phyloP scores from a whole-genome alignment of 192 early-diverging fungal species.

The Backusella psychrophila region DNA sequence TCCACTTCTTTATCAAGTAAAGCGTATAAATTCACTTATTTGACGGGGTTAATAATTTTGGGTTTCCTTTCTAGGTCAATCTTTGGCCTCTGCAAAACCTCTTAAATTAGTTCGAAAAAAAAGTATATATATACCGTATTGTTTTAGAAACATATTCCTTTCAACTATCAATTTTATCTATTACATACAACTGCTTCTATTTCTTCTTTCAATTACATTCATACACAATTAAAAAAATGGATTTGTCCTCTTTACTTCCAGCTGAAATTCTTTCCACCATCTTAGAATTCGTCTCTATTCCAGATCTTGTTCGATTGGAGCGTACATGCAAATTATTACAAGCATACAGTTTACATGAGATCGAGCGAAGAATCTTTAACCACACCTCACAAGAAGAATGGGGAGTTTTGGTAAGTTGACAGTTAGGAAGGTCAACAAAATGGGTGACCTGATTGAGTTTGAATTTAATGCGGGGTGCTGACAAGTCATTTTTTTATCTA shows the following conservation, averaged over 20 bases:
- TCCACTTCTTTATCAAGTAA: conserved; percentile 1
- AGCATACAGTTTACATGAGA: conserved; percentile 10
- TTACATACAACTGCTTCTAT: neutral
- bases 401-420: conserved; percentile 14
- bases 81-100: neutral
- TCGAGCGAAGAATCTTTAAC: conserved; percentile 1
- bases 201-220: neutral
- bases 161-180: neutral
- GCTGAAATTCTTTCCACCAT: conserved; percentile 21
- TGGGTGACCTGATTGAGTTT: conserved; percentile 1
- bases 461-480: neutral
- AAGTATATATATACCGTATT: neutral
- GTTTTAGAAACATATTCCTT: neutral
- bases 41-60: neutral
- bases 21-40: neutral
- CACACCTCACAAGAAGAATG: conserved; percentile 7
- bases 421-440: neutral
- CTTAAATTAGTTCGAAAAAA: neutral
- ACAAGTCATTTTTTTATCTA: neutral
- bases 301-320: conserved; percentile 24
- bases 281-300: conserved; percentile 12
- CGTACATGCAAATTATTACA: conserved; percentile 19
- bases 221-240: conserved; percentile 1
- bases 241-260: conserved; percentile 9
- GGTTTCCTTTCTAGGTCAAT: neutral